Conservation (phyloP, 1,139 yeast species). For the Zygosaccharomyces pseudobailii region DNA sequence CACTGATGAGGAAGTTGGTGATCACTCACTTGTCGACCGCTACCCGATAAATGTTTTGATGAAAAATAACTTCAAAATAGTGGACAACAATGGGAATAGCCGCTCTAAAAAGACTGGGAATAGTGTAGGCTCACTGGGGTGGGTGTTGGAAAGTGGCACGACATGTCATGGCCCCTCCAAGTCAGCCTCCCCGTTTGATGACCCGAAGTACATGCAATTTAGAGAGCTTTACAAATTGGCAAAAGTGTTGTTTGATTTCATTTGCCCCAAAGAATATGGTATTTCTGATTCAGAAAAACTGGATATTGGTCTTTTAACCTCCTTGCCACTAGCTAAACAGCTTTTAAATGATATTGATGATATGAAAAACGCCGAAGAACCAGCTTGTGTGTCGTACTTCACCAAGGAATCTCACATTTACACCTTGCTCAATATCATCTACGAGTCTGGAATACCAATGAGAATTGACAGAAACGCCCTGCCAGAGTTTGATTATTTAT, state of each 20-base stretch:
- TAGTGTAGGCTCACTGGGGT: conserved; percentile 67
- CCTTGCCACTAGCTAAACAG: conserved; percentile 89
- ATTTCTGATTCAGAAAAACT: conserved; percentile 92
- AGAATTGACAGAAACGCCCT: conserved; percentile 89
- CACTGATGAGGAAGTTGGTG: conserved; percentile 52
- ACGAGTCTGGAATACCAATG: conserved; percentile 93
- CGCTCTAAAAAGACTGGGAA: conserved; percentile 30
- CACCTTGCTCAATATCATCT: conserved; percentile 82
- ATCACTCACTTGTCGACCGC: conserved; percentile 63
- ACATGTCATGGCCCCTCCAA: conserved; percentile 37
- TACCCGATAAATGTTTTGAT: conserved; percentile 78
- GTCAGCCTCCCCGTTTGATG: conserved; percentile 65
- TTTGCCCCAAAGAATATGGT: conserved; percentile 98
- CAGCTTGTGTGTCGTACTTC: conserved; percentile 84
- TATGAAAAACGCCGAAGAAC: conserved; percentile 71
- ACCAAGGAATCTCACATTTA: conserved; percentile 97
- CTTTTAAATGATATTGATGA: conserved; percentile 74
- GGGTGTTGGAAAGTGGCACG: conserved; percentile 56
- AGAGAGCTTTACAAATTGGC: conserved; percentile 87
- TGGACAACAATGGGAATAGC: conserved; percentile 21
- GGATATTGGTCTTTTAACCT: conserved; percentile 91
- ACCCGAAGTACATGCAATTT: conserved; percentile 70
- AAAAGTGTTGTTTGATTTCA: conserved; percentile 91
- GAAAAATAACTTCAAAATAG: conserved; percentile 62
- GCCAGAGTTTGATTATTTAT: conserved; percentile 92